Base-by-base conservation (phyloP, 2,329 filamentous ascomycete species). In the Penicillium concentricum region DNA sequence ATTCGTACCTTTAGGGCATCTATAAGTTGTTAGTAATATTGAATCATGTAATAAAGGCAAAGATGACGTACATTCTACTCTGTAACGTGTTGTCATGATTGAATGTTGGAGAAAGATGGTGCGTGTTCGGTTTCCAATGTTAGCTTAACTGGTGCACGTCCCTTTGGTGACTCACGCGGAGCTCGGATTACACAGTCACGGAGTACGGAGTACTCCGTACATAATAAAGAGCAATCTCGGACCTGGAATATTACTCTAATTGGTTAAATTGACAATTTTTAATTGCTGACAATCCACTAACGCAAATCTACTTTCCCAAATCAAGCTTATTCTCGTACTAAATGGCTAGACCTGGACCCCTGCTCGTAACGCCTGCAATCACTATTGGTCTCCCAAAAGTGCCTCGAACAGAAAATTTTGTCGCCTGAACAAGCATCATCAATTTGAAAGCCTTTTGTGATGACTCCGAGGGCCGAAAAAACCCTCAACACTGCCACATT, bases 31-130 rank as follows among this genome's bases (percentile, higher is more conserved):
- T 24, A 51, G 49, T 16, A 13, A 32, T 3, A 32, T 6, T 9
- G 15, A 15, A 16, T 16, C 13, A 16, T 16, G 3, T 1, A 15
- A 15, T 24, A 12, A 22, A 42, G 47, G 16, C 12, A n/a, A 39
- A n/a, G 10, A 43, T 42, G 41, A 77, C 86, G 77, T 74, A 90
- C 88, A 92, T 78, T 92, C 89, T 62, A 92, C 89, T 59, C 78
- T 74, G 61, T 80, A 81, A 44, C 78, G 70, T 41, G 78, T 80
- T 1, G 78, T 80, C 78, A 80, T 78, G 45, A 42, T 70, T 61
- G 24, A 37, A 34, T 45, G 45, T 45, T 20, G 16, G 32, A 30
- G 46, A 38, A 52, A 32, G 26, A 44, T 52, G 39, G n/a, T 37
- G 15, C 20, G 30, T 1, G 12, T 10, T 13, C 30, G 30, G 8